Conservation (phyloP, 306 rosid species). For the Fragaria ananassa region DNA sequence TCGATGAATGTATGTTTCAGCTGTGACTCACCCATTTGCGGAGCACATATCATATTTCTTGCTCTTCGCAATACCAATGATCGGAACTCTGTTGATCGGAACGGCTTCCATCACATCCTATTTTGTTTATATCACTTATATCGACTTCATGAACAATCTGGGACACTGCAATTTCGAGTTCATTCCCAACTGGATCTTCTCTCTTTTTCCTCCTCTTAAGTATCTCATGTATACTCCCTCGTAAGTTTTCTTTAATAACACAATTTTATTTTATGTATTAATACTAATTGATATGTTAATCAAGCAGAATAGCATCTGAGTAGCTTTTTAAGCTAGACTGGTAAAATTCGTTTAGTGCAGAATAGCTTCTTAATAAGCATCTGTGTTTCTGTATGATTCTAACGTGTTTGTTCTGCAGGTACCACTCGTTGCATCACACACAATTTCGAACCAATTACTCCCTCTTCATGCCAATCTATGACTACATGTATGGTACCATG, state of each 20-base stretch:
- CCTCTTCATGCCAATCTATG: constrained; percentile 36
- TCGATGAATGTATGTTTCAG: constrained; percentile 10
- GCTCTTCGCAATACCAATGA: constrained; percentile 34
- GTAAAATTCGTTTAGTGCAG: no score
- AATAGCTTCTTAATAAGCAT: neutral
- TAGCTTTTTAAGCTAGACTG: neutral
- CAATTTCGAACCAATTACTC: constrained; percentile 43
- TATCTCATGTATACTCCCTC: constrained; percentile 40
- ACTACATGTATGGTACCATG: constrained; percentile 31
- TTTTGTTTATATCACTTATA: constrained; percentile 21
- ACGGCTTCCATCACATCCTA: constrained; percentile 5
- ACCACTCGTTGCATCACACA: constrained; percentile 43
- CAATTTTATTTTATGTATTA: no score
- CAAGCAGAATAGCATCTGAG: no score
- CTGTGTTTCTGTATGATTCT: neutral
- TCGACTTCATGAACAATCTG: constrained; percentile 52
- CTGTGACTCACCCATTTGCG: constrained; percentile 49
- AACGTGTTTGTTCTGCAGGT: constrained; percentile 19
- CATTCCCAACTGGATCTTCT: constrained; percentile 38
- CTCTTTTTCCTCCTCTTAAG: constrained; percentile 40
- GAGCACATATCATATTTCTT: constrained; percentile 34
- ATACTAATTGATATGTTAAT: no score
- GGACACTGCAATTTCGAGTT: constrained; percentile 51
- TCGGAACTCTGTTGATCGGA: neutral
- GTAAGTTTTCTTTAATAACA: constrained; percentile 21